These are phyloP conservation scores for Rhamnella rubrinervis DNA, from an alignment of 331 rosid genomes.

Conservation along the genomic window DNA sequence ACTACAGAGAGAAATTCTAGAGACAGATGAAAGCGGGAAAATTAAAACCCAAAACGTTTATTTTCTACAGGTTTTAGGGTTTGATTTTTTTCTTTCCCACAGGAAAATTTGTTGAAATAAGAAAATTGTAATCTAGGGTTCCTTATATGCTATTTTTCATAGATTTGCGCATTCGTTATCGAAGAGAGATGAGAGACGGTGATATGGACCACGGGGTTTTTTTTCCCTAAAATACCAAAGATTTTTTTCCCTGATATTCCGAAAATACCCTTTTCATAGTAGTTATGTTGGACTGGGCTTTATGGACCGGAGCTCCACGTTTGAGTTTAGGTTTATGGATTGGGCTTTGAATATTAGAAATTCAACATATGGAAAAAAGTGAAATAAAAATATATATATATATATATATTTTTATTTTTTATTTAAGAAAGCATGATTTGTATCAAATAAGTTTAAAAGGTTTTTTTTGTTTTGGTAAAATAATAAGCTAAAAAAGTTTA, in stretches of 20 bases:
- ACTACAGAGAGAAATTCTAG: neutral
- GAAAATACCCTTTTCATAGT: neutral
- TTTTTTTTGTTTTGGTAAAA: too few relatives aligned
- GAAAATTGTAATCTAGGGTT: constrained; percentile 11
- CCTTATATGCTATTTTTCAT: neutral
- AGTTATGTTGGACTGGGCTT: neutral
- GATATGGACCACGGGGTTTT: neutral
- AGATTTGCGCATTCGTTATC: neutral
- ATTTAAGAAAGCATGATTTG: too few relatives aligned
- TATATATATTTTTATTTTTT: too few relatives aligned
- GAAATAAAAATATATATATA: too few relatives aligned
- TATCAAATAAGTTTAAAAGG: too few relatives aligned
- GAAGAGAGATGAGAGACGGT: neutral
- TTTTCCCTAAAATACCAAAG: neutral
- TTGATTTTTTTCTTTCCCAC: neutral
- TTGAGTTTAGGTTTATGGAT: too few relatives aligned
- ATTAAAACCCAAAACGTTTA: neutral
- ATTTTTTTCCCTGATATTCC: neutral
- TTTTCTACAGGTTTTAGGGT: neutral
- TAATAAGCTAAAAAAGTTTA: too few relatives aligned
- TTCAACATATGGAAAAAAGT: too few relatives aligned
- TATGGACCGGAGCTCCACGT: neutral
- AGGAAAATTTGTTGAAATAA: neutral
- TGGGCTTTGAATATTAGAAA: too few relatives aligned
- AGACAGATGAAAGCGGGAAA: neutral